Evolutionary conservation across 2,329 filamentous ascomycete genomes (phyloP).

Genomic region (Clonostachys chloroleuca): DNA sequence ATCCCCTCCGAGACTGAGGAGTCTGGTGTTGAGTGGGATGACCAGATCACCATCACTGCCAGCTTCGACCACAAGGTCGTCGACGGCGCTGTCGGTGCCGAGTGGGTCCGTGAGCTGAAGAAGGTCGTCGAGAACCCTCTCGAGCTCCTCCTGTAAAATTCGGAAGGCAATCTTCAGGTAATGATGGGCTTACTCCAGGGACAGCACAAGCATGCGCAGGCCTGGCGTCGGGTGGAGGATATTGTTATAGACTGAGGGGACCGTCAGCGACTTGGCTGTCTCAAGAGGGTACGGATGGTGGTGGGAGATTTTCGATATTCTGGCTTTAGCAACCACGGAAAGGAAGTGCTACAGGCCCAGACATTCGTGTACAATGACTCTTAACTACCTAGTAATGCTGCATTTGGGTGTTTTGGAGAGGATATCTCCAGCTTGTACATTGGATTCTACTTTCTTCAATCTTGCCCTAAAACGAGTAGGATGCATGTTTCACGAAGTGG

Average conservation of each 20-base stretch:
- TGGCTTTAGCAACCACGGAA: constrained; percentile 1
- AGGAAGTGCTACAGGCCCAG: constrained; percentile 16
- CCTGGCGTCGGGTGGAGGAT: background rate
- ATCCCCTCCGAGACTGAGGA: constrained; percentile 83
- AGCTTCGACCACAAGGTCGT: constrained; percentile 99
- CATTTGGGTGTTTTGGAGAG: constrained; percentile 18
- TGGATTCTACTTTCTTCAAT: constrained; percentile 10
- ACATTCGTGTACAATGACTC: constrained; percentile 35
- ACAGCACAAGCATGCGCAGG: too few species aligned
- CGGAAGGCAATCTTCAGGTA: too few species aligned
- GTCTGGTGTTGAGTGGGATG: constrained; percentile 78
- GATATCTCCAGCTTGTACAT: constrained; percentile 19
- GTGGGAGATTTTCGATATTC: background rate
- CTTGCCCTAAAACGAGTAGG: too few species aligned
- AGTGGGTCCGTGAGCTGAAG: constrained; percentile 97
- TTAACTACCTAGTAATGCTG: constrained; percentile 27
- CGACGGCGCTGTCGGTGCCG: constrained; percentile 90
- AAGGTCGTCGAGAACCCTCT: constrained; percentile 96
- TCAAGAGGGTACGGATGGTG: background rate
- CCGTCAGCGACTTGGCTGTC: background rate
- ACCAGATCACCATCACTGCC: constrained; percentile 91
- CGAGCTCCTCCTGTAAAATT: constrained; percentile 75
- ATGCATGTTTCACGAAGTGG: too few species aligned
- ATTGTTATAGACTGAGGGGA: background rate
- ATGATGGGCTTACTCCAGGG: too few species aligned